Evolutionary conservation across 257 asterid genomes (phyloP).

Genomic region (Przewalskia tangutica): DNA sequence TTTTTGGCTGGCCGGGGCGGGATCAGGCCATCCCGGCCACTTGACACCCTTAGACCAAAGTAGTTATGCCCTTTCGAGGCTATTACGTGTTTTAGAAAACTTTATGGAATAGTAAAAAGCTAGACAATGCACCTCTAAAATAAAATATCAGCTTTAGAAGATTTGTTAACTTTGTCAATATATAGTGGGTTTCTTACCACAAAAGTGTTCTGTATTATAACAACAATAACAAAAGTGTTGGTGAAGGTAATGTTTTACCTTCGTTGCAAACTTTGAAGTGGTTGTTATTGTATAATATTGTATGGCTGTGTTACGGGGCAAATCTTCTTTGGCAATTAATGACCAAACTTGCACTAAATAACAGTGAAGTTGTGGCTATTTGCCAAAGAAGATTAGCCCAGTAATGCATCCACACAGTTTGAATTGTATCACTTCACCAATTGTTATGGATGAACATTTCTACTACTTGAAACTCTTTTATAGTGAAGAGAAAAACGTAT

Average conservation of each 20-base stretch:
- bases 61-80: too few species aligned
- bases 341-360: background rate
- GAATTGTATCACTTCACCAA: background rate
- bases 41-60: too few species aligned
- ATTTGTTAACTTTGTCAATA: too few species aligned
- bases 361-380: background rate
- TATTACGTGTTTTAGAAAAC: too few species aligned
- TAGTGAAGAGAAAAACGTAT: background rate
- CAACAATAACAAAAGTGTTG: too few species aligned
- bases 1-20: too few species aligned
- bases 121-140: too few species aligned
- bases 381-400: slow-evolving; percentile 5
- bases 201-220: too few species aligned
- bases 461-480: background rate
- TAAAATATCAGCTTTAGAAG: too few species aligned
- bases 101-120: too few species aligned
- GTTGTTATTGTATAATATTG: background rate
- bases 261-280: background rate
- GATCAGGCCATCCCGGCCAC: too few species aligned
- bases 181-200: too few species aligned
- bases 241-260: background rate
- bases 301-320: background rate
- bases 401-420: background rate
- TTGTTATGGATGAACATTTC: background rate
- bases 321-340: slow-evolving; percentile 5